These are phyloP conservation scores for Tetrahymena thermophila DNA, from an alignment of 73 alveolate genomes.

Conservation along the genomic window DNA sequence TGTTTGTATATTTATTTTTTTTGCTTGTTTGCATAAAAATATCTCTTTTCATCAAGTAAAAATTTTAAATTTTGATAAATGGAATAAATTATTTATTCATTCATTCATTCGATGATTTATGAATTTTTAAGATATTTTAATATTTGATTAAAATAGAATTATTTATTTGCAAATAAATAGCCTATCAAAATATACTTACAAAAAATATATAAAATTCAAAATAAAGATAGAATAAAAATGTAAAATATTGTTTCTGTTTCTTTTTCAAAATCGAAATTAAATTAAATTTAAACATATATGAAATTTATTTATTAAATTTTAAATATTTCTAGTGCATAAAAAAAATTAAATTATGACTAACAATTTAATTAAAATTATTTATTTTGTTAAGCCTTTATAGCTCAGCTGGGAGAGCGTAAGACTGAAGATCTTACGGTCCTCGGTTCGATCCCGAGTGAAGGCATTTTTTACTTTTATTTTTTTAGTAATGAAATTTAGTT, in stretches of 20 bases:
- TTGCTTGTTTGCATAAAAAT: background rate
- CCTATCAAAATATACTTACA: background rate
- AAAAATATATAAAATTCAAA: too few relatives aligned
- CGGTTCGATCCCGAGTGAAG: conserved; percentile 7
- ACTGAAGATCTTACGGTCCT: conserved; percentile 2
- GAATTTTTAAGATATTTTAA: too few relatives aligned
- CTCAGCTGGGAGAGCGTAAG: conserved; percentile 5
- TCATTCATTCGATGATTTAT: background rate
- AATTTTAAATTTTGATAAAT: background rate
- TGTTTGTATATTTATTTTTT: background rate
- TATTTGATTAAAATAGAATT: background rate
- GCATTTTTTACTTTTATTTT: background rate
- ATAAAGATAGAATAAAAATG: too few relatives aligned
- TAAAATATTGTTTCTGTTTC: too few relatives aligned
- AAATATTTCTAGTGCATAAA: too few relatives aligned
- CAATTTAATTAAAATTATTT: background rate
- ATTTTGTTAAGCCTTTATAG: background rate
- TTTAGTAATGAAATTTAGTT: too few relatives aligned
- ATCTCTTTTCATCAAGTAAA: background rate
- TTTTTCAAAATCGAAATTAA: too few relatives aligned
- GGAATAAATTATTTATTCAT: too few relatives aligned
- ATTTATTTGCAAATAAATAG: background rate
- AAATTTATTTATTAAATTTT: too few relatives aligned
- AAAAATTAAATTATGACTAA: background rate
- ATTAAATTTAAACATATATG: too few relatives aligned